Base-by-base conservation (phyloP, 352 stramenopile species). In the Phytophthora pinifolia region DNA sequence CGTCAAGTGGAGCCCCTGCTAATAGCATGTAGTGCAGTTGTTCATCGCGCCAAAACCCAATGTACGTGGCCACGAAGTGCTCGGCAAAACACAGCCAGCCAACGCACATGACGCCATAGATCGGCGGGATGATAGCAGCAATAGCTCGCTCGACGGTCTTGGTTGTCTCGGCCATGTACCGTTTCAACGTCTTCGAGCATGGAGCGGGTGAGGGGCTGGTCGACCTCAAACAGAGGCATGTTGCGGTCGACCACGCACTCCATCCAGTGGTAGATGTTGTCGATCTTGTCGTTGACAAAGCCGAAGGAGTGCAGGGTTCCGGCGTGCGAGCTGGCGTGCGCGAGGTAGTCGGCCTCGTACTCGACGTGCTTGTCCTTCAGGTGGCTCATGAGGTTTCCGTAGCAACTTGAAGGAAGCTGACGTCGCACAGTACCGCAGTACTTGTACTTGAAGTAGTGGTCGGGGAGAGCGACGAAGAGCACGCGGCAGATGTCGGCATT, bases 371-470 rank as follows among this genome's bases (percentile, higher is more conserved):
- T 51, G 39, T 52, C 39, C 10, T 27, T 36, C 20, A 59, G 18
- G 25, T 59, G 41, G 51, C 33, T 25, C 3, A 45, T 2, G 14
- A 59, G 51, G 17, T 59, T 51, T 13, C n/a, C n/a, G 22, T 45
- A 49, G 38, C 39, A 32, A 32, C 20, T 50, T 0, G 39, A 30
- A 6, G 32, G 13, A 10, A 20, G 18, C 25, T 52, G 51, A 12
- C 8, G 31, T 1, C 41, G 41, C 5, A 14, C 12, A 1, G 15
- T 33, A 4, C 30, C 49, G 20, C 38, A 57, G 30, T 43, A 43
- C 17, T 48, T 57, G 37, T 13, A 49, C 31, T 49, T 37, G 13
- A 45, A 50, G 39, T 51, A 38, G 50, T 45, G 9, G 32, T 51
- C 39, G 4, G 36, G 27, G 2, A 35, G 4, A 17, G 36, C 4